Conservation (phyloP, 352 stramenopile species). For the Phytopythium montanum region DNA sequence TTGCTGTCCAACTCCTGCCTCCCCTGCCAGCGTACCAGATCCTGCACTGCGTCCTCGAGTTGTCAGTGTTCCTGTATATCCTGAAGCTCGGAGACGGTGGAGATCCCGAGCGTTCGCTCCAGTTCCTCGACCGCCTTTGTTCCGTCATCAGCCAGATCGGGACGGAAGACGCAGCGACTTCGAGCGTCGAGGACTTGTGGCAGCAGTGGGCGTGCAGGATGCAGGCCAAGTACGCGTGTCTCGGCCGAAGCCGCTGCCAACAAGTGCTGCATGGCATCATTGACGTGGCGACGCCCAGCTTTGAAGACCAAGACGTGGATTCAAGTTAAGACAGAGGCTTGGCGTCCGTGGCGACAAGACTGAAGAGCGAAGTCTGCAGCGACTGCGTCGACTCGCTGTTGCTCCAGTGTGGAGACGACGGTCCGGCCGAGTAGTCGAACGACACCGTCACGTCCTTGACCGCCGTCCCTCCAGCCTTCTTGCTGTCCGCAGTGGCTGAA, state of each 20-base stretch:
- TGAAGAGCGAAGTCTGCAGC: slow-evolving; percentile 16
- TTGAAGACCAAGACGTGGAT: background rate
- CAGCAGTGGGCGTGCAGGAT: background rate
- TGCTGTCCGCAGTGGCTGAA: background rate
- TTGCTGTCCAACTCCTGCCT: background rate
- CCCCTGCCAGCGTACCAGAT: slow-evolving; percentile 18
- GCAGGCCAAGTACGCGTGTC: background rate
- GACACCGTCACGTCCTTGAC: slow-evolving; percentile 5
- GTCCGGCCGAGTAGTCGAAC: slow-evolving; percentile 15
- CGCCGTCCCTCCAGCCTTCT: background rate
- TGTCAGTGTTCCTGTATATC: slow-evolving; percentile 33
- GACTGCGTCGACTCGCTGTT: slow-evolving; percentile 17
- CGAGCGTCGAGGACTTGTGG: background rate
- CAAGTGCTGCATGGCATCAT: background rate
- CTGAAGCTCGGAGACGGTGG: slow-evolving; percentile 18
- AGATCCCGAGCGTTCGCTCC: no score
- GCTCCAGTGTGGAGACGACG: slow-evolving; percentile 16
- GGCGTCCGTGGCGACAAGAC: slow-evolving; percentile 5
- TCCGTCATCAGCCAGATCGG: background rate
- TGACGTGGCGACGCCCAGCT: background rate
- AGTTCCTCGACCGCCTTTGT: background rate
- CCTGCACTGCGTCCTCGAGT: slow-evolving; percentile 40
- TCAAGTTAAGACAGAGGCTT: background rate
- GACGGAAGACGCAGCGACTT: background rate
- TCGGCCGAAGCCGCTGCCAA: background rate